Evolutionary conservation across 2,329 filamentous ascomycete species (phyloP).

Genomic region (Alternaria rosae): DNA sequence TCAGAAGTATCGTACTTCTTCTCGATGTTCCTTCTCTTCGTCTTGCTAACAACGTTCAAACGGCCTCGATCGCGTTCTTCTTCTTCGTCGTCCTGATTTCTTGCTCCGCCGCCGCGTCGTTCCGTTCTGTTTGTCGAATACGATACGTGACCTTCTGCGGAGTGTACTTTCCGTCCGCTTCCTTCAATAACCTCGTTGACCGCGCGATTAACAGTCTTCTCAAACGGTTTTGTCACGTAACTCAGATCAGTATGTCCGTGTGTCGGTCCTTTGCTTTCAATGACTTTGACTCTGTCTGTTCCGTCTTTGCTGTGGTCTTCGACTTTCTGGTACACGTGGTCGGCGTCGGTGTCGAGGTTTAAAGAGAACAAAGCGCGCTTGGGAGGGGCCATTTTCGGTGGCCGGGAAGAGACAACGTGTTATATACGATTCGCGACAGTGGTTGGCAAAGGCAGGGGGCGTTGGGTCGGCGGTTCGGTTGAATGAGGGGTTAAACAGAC

Average conservation of each 20-base stretch:
- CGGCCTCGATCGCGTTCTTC: slow-evolving; percentile 4
- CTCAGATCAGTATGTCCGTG: slow-evolving; percentile 40
- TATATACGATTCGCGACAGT: slow-evolving; percentile 8
- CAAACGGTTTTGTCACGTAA: slow-evolving; percentile 49
- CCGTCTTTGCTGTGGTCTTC: slow-evolving; percentile 44
- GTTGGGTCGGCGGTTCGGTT: slow-evolving; percentile 12
- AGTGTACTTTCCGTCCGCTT: slow-evolving; percentile 32
- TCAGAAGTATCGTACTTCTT: slow-evolving; percentile 45
- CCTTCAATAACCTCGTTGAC: slow-evolving; percentile 43
- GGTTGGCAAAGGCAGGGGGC: background rate
- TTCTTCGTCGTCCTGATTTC: slow-evolving; percentile 10
- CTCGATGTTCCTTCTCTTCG: slow-evolving; percentile 26
- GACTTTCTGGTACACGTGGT: slow-evolving; percentile 50
- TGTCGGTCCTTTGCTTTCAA: slow-evolving; percentile 47
- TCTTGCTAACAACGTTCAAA: slow-evolving; percentile 18
- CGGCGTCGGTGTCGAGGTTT: slow-evolving; percentile 50
- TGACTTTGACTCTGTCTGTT: slow-evolving; percentile 42
- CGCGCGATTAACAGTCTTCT: slow-evolving; percentile 40
- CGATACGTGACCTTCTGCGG: slow-evolving; percentile 32
- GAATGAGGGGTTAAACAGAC: slow-evolving; percentile 25
- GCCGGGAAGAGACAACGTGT: slow-evolving; percentile 6
- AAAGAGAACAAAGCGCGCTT: slow-evolving; percentile 49
- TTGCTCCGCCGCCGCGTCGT: slow-evolving; percentile 1
- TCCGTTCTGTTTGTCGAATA: slow-evolving; percentile 22
- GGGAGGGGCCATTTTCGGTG: slow-evolving; percentile 27